Percentiles rank a stretch among this genome's conserved stretches.
phyloP scores from a whole-genome alignment of 352 stramenopile genomes.

The Phytophthora kernoviae region DNA sequence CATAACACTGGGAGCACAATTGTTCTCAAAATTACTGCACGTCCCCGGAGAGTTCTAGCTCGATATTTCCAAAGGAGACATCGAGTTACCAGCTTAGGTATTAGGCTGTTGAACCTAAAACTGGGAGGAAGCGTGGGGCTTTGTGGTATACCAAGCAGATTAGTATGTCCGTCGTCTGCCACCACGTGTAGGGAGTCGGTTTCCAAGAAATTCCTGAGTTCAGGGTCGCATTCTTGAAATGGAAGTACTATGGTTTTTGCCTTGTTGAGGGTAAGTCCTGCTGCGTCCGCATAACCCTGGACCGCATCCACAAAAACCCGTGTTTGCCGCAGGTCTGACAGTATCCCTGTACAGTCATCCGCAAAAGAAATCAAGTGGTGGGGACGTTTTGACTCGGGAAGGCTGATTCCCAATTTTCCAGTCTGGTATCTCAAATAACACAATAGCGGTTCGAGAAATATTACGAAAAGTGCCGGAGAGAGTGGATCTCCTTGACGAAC shows the following conservation, averaged over 20 bases:
- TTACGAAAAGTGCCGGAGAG: slow-evolving; percentile 19
- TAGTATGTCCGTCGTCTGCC: not conserved
- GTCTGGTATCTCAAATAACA: slow-evolving; percentile 2
- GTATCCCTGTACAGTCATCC: slow-evolving; percentile 13
- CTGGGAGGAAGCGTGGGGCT: slow-evolving; percentile 6
- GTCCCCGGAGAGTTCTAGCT: slow-evolving; percentile 1
- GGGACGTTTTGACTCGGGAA: not conserved
- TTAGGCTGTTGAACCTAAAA: not conserved
- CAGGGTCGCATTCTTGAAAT: not conserved
- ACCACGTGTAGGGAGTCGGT: not conserved
- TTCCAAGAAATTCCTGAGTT: not conserved
- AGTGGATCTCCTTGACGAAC: slow-evolving; percentile 24
- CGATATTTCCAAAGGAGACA: slow-evolving; percentile 15
- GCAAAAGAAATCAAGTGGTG: slow-evolving; percentile 14
- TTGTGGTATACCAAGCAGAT: not conserved
- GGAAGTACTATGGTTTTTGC: slow-evolving; percentile 12
- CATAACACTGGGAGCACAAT: slow-evolving; percentile 10
- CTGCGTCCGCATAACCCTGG: not conserved
- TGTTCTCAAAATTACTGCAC: slow-evolving; percentile 6
- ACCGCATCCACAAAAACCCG: not conserved
- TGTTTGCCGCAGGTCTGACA: slow-evolving; percentile 2
- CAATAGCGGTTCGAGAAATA: slow-evolving; percentile 15
- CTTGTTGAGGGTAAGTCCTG: slow-evolving; percentile 8
- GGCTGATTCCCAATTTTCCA: not conserved
- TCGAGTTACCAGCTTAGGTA: not conserved